Evolutionary conservation across 164 flowering plant species (phyloP), one percentile per base, ranked within the genome.

Genomic region (Vitis riparia): DNA sequence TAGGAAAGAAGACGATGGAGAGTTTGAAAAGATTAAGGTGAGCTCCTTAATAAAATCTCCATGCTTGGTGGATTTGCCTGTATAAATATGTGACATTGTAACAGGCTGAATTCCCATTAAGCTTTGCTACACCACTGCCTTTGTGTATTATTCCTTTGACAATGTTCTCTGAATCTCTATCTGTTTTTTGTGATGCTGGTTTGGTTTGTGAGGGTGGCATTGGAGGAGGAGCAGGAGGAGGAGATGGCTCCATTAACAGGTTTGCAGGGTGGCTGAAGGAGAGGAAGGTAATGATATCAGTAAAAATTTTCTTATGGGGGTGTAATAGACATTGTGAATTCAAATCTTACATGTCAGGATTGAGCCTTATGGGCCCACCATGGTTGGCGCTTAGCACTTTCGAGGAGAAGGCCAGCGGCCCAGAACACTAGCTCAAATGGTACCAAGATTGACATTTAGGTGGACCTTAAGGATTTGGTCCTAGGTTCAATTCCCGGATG

Each of bases 31-130:
- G 5, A 50, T 51, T 17, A 51, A 2, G 37, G 17, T 44, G 4
- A 1, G 11, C 2, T 63, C 67, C 67, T 65, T 23, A 65, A 65
- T 65, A 51, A 29, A 50, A 57, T 57, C 27, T 57, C 16, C 59
- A 11, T 53, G 27, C 19, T 8, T n/a, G 2, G 9, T 57, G 51
- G 16, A 27, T 8, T 3, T 47, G 37, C 55, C 12, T 49, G 11
- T 55, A 64, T 50, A 51, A 27, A 12, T 62, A 37, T n/a, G 3
- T 44, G 65, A 62, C 51, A 62, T 6, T 9, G 50, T 37, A 14
- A 1, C 8, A 59, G 32, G 37, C 17, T 47, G 16, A 27, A 62
- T 44, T 23, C 15, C 10, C n/a, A 44, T 16, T 23, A 23, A 23
- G 27, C 27, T 23, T 23, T 23, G 27, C 27, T 1, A 23, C 27